Evolutionary conservation across 208 protist genomes (phyloP).

Genomic region (Trypanosomatidae sp.): DNA sequence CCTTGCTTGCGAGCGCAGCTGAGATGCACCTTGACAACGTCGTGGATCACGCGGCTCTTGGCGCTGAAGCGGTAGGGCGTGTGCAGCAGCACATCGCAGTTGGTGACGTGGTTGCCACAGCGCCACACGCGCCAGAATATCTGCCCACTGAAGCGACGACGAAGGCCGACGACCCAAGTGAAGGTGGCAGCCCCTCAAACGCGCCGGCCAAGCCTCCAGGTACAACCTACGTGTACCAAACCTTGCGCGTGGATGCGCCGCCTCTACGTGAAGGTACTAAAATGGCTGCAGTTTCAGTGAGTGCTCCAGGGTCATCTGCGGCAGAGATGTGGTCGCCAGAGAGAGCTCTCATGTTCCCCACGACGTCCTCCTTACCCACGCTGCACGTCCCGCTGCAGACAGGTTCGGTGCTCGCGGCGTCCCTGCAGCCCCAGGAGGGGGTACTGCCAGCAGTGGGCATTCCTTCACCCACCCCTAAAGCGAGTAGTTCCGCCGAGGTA

Average conservation of each 20-base stretch:
- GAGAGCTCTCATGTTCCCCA: not conserved
- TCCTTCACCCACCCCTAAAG: not conserved
- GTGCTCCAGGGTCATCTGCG: too few species aligned
- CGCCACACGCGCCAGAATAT: not conserved
- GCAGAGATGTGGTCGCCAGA: not conserved
- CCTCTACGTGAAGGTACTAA: not conserved
- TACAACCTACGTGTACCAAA: not conserved
- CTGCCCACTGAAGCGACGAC: not conserved
- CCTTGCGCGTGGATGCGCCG: not conserved
- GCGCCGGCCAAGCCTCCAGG: not conserved
- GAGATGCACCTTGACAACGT: conserved; percentile 1
- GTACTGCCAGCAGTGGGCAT: not conserved
- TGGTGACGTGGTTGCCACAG: not conserved
- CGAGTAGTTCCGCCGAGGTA: not conserved
- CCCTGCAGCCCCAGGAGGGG: not conserved
- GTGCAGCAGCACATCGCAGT: not conserved
- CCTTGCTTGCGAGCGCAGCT: conserved; percentile 5
- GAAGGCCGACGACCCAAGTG: not conserved
- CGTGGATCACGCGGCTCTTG: not conserved
- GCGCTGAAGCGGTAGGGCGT: not conserved
- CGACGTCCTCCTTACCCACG: not conserved
- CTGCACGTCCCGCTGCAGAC: not conserved
- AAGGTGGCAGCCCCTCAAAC: not conserved
- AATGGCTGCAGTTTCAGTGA: not conserved
- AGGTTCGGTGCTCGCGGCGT: not conserved